Evolutionary conservation across 345 rosid genomes (phyloP).

Genomic region (Salix dunnii): DNA sequence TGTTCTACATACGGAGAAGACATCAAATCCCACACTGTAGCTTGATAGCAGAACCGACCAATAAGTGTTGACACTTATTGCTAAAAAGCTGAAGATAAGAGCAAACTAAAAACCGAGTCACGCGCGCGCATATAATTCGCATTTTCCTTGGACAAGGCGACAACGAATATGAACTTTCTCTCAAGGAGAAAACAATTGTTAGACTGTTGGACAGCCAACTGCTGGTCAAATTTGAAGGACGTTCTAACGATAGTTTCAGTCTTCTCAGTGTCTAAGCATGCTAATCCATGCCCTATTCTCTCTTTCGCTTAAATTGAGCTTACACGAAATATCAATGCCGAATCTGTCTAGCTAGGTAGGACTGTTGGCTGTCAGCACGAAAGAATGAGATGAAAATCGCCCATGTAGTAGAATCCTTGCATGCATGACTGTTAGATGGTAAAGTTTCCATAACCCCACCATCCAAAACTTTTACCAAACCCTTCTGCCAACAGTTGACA

Average conservation of each 20-base stretch:
- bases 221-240: background rate
- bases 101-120: too few species aligned
- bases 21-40: background rate
- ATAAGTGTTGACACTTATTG: background rate
- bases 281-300: background rate
- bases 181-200: background rate
- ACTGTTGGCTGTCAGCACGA: background rate
- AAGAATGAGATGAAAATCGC: background rate
- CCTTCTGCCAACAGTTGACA: background rate
- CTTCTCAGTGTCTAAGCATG: background rate
- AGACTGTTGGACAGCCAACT: background rate
- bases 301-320: background rate
- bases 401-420: background rate
- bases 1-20: background rate
- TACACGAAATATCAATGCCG: background rate
- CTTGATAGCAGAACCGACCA: background rate
- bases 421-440: background rate
- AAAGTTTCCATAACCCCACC: background rate
- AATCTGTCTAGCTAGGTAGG: background rate
- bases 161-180: background rate
- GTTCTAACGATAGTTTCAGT: background rate
- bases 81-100: background rate
- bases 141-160: background rate
- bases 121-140: background rate
- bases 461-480: background rate